Conservation (phyloP, 2,329 filamentous ascomycete species). For the Botryotinia calthae region DNA sequence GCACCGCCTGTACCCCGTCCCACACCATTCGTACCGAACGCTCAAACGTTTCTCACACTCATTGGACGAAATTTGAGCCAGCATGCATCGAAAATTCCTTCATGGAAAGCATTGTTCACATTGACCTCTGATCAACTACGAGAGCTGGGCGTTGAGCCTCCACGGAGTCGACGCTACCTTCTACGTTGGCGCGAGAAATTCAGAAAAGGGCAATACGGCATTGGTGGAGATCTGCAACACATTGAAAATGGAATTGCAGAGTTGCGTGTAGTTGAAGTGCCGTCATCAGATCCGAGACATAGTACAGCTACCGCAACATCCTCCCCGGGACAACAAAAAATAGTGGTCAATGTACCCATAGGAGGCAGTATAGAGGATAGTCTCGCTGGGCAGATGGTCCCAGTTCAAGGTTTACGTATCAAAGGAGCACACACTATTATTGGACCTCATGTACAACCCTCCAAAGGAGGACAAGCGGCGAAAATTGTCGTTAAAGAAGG, state of each 20-base stretch:
- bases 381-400: conserved; percentile 45
- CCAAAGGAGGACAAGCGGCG: conserved; percentile 64
- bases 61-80: conserved; percentile 84
- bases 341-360: conserved; percentile 58
- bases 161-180: conserved; percentile 78
- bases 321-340: conserved; percentile 50
- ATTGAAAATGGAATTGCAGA: conserved; percentile 59
- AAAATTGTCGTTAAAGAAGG: conserved; percentile 73
- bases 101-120: conserved; percentile 88
- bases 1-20: conserved; percentile 58
- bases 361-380: conserved; percentile 42
- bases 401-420: conserved; percentile 65
- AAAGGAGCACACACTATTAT: conserved; percentile 66
- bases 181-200: conserved; percentile 86
- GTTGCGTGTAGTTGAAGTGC: conserved; percentile 48
- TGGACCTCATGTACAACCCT: conserved; percentile 69
- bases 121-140: conserved; percentile 74
- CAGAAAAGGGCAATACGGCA: conserved; percentile 70
- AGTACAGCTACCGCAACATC: conserved; percentile 49
- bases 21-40: conserved; percentile 83
- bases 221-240: conserved; percentile 76
- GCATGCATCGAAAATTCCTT: conserved; percentile 81
- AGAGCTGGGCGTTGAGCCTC: conserved; percentile 81
- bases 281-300: conserved; percentile 23
- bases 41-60: conserved; percentile 79